Conservation (phyloP, 2,329 filamentous ascomycete species). For the Elsinoe batatas region DNA sequence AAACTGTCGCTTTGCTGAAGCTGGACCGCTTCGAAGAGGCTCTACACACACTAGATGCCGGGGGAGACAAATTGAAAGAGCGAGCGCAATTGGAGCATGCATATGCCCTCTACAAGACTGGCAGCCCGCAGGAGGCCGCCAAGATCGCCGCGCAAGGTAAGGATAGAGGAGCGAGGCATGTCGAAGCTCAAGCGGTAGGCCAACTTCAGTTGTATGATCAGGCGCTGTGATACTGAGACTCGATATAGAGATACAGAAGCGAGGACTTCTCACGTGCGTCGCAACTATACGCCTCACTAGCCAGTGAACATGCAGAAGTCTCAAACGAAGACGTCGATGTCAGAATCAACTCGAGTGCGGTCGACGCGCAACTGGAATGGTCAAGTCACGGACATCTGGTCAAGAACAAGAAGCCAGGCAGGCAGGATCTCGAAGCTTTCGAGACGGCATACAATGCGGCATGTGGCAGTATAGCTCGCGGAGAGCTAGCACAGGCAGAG, state of each 20-base stretch:
- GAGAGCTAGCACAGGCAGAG: slow-evolving; percentile 54
- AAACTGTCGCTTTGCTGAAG: slow-evolving; percentile 66
- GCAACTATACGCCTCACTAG: slow-evolving; percentile 52
- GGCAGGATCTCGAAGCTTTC: slow-evolving; percentile 62
- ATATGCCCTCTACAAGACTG: slow-evolving; percentile 77
- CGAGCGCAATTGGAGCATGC: slow-evolving; percentile 59
- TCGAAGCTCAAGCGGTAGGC: slow-evolving; percentile 52
- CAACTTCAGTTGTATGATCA: neutral
- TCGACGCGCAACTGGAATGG: slow-evolving; percentile 65
- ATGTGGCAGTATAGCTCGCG: slow-evolving; percentile 60
- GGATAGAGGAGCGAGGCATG: slow-evolving; percentile 45
- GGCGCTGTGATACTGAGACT: neutral
- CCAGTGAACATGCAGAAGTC: slow-evolving; percentile 34
- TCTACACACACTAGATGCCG: slow-evolving; percentile 56
- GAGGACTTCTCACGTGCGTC: slow-evolving; percentile 63
- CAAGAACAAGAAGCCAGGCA: slow-evolving; percentile 43
- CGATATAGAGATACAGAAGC: slow-evolving; percentile 51
- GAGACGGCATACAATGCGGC: slow-evolving; percentile 76
- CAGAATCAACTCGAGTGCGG: slow-evolving; percentile 64
- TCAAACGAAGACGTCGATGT: slow-evolving; percentile 63
- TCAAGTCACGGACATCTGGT: slow-evolving; percentile 44
- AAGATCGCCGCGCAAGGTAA: slow-evolving; percentile 35
- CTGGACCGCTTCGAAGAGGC: slow-evolving; percentile 76
- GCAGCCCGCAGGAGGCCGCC: slow-evolving; percentile 56
- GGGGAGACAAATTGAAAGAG: slow-evolving; percentile 50